Conservation (phyloP, 1,284 basidiomycete genomes). For the Tylopilus sp. region DNA sequence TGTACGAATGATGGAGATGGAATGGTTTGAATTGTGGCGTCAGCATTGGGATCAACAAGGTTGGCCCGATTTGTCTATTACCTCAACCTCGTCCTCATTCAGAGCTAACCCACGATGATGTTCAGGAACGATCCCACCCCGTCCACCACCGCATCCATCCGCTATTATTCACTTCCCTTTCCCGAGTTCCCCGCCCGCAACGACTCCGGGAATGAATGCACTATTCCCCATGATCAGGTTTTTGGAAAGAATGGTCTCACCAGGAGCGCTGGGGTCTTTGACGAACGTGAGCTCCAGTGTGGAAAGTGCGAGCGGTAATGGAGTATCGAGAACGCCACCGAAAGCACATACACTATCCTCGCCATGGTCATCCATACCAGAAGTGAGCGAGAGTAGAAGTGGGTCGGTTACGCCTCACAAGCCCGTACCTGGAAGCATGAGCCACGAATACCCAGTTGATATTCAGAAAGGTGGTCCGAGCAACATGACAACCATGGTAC, state of each 20-base stretch:
- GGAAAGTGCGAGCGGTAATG: conserved; percentile 1
- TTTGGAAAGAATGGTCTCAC: conserved; percentile 57
- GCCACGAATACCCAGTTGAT: conserved; percentile 18
- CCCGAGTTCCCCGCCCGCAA: conserved; percentile 60
- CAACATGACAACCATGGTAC: neutral
- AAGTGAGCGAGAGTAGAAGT: conserved; percentile 16
- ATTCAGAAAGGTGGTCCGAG: conserved; percentile 6
- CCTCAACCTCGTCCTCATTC: neutral
- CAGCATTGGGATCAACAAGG: conserved; percentile 29
- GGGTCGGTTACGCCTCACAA: conserved; percentile 15
- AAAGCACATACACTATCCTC: conserved; percentile 14
- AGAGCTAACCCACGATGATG: neutral
- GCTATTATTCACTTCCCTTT: conserved; percentile 73
- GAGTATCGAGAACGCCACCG: conserved; percentile 11
- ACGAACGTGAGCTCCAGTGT: conserved; percentile 2
- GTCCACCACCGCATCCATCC: conserved; percentile 68
- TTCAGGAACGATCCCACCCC: conserved; percentile 41
- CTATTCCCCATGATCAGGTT: conserved; percentile 61
- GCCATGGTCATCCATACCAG: conserved; percentile 29
- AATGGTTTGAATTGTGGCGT: conserved; percentile 50
- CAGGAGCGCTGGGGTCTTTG: conserved; percentile 37
- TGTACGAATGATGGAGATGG: conserved; percentile 57
- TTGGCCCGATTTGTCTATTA: neutral
- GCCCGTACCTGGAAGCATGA: conserved; percentile 1
- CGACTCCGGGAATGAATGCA: conserved; percentile 47